Percentiles rank a stretch among this genome's conserved stretches.
Conservation (phyloP, 257 asterid species). For the Solanum raphanifolium region DNA sequence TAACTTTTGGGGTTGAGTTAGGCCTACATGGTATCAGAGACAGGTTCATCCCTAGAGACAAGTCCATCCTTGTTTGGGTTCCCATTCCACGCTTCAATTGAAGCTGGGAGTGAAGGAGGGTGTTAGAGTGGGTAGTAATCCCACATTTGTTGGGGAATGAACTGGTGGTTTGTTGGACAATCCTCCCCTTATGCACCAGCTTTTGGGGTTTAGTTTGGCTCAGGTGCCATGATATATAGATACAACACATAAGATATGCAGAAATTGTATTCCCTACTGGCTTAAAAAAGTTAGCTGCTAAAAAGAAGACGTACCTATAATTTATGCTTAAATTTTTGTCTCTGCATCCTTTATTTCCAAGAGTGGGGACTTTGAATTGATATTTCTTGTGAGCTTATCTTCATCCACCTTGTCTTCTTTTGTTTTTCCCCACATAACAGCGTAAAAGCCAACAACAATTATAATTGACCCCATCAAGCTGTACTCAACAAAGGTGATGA, state of each 20-base stretch:
- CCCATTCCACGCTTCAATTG: neutral
- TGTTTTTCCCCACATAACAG: conserved; percentile 93
- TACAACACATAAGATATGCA: neutral
- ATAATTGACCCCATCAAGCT: conserved; percentile 68
- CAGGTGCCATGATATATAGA: neutral
- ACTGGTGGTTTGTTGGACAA: neutral
- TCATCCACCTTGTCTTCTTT: conserved; percentile 33
- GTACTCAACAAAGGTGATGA: conserved; percentile 3
- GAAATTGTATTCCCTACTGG: neutral
- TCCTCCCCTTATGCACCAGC: neutral
- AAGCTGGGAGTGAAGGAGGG: neutral
- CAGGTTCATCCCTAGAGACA: neutral
- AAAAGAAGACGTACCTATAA: neutral
- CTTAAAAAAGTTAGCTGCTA: neutral
- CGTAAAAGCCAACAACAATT: conserved; percentile 76
- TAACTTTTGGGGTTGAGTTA: neutral
- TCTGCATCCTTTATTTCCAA: conserved; percentile 26
- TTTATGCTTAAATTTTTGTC: conserved; percentile 4
- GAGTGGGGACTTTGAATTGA: conserved; percentile 39
- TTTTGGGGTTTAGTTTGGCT: neutral
- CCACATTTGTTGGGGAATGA: neutral
- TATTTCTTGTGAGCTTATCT: conserved; percentile 10
- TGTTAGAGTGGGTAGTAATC: neutral
- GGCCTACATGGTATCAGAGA: neutral
- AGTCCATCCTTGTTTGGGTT: neutral